Base-by-base conservation (phyloP, 805 yeast species). In the Cyberlindnera mississippiensis region DNA sequence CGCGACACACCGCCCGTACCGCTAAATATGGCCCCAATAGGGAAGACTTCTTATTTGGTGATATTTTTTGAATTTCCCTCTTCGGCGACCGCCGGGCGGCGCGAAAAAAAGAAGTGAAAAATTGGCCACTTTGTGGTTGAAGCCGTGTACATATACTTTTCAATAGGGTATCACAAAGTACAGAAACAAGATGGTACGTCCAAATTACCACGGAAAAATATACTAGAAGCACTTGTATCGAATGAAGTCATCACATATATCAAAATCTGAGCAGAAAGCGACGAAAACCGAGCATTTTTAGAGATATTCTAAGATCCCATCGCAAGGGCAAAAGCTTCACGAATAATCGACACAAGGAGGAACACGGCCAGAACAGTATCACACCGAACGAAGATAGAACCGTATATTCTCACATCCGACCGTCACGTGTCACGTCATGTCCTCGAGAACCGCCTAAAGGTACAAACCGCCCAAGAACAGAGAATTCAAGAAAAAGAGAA, bases 41-140 rank as follows among this genome's bases (percentile, higher is more conserved):
- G 27, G 44, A n/a, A 6, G 17, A 4, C n/a, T 30, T 24, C 44
- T 24, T 28, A 4, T 26, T 35, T 16, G 15, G 42, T 27, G 14
- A 12, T 3, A 28, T 28, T 33, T 9, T 13, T 7, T 4, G 11
- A 13, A 24, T 14, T 37, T 22, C 40, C 34, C 28, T 29, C 34
- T 16, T 16, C 17, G 15, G 6, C 11, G 10, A 9, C 4, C 17
- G 19, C 12, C 11, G 15, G 34, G 20, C 35, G 20, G 34, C 35
- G 37, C 19, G 17, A 35, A 29, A 41, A 41, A 41, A 35, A 41
- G 30, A 26, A 34, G 45, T 41, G 45, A 41, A 41, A 41, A 41
- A 41, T 41, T 41, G 38, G 45, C 16, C 31, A 32, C 14, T 20
- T 35, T 35, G 35, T 30, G 15, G 24, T n/a, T 12, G 11, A 8